These are phyloP conservation scores for Leccinum variicolor DNA, from an alignment of 768 basidiomycete species.

Conservation along the genomic window DNA sequence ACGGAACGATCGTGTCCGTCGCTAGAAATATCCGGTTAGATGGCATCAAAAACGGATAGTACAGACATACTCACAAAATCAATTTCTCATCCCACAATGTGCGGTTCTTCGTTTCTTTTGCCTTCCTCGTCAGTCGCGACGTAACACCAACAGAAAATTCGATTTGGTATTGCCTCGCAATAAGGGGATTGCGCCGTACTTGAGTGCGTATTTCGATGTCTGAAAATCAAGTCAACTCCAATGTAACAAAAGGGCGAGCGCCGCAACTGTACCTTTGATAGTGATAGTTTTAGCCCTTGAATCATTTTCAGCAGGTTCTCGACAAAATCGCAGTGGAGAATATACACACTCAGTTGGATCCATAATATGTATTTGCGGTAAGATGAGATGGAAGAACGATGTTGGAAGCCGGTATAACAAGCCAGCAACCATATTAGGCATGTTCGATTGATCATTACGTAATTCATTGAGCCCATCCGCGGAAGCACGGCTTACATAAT, in stretches of 20 bases:
- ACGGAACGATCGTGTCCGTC: not conserved
- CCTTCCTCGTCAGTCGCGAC: not conserved
- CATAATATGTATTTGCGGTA: not conserved
- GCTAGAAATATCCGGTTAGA: not conserved
- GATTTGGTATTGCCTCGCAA: not conserved
- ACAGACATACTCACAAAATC: not conserved
- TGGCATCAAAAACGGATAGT: not conserved
- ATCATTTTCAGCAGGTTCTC: not conserved
- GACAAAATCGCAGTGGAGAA: not conserved
- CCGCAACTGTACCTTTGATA: not conserved
- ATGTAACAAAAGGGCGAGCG: not conserved
- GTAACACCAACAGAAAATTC: not conserved
- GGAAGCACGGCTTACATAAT: no score
- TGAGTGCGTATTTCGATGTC: constrained; percentile 1
- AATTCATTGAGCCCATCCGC: not conserved
- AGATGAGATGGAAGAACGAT: no score
- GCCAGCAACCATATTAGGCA: no score
- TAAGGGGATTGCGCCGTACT: not conserved
- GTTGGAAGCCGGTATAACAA: no score
- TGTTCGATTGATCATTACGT: not conserved
- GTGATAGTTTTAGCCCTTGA: not conserved
- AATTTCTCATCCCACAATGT: not conserved
- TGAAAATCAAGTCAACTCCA: not conserved
- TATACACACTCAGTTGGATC: not conserved
- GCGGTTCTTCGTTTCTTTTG: not conserved